These are phyloP conservation scores for Leccinum pseudoinsigne DNA, from an alignment of 1,284 basidiomycete genomes.

Conservation along the genomic window DNA sequence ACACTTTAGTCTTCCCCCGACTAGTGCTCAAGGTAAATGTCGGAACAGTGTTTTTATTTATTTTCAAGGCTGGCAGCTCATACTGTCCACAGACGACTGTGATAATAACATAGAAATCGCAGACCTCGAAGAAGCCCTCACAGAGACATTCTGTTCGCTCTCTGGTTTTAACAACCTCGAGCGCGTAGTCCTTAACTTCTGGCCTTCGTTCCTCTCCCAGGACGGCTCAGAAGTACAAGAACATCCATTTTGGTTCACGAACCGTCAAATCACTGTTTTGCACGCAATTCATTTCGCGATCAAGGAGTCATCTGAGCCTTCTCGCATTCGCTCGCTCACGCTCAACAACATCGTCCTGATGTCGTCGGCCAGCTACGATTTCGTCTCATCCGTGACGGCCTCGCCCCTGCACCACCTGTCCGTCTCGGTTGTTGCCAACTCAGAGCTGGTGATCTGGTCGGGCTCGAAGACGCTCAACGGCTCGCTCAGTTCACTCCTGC, in stretches of 20 bases:
- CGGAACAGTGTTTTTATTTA: too few relatives aligned
- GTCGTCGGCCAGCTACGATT: conserved; percentile 28
- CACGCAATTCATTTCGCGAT: conserved; percentile 28
- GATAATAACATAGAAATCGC: not conserved
- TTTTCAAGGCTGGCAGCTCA: not conserved
- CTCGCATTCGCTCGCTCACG: conserved; percentile 23
- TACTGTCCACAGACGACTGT: not conserved
- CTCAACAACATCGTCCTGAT: conserved; percentile 30
- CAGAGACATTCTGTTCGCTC: not conserved
- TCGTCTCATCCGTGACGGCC: conserved; percentile 25
- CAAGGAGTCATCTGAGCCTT: conserved; percentile 11
- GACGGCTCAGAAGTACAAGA: conserved; percentile 27
- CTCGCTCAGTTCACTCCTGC: conserved; percentile 27
- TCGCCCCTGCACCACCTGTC: conserved; percentile 33
- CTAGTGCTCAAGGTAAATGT: not conserved
- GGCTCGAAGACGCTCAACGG: conserved; percentile 32
- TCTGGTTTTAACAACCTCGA: conserved; percentile 1
- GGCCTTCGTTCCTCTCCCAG: conserved; percentile 33
- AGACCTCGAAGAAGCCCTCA: not conserved
- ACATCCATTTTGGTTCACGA: conserved; percentile 33
- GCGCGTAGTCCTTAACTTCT: conserved; percentile 29
- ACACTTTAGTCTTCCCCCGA: not conserved
- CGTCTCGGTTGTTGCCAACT: conserved; percentile 31
- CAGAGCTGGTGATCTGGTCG: conserved; percentile 31
- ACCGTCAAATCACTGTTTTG: conserved; percentile 27